Base-by-base conservation (phyloP, 768 basidiomycete species). In the Suillus sp. region DNA sequence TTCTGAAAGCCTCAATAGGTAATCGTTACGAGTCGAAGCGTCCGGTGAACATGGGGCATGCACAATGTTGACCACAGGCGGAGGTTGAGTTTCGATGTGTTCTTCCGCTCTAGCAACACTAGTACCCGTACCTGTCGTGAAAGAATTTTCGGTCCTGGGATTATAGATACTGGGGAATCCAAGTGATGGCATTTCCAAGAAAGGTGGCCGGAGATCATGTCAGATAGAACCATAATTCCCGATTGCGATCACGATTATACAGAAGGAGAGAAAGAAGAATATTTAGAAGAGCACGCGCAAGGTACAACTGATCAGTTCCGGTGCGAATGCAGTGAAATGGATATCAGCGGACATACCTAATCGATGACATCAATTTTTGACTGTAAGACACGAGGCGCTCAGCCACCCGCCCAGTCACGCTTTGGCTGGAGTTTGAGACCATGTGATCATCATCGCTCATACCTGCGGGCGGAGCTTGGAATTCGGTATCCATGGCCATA, bases 361-460 rank as follows among this genome's bases (percentile, higher is more conserved):
- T 78, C 63, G 80, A 75, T 69, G 69, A 72, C 66, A 80, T 78
- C 64, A 83, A 62, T 61, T 77, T 78, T 71, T 85, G 78, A 62
- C 81, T 79, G 64, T 82, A 84, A 65, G 78, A 78, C 68, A 87
- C 72, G 66, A 86, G 78, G 68, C 80, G 77, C 65, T 76, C 79
- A 61, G 84, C 81, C 66, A 83, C 75, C 51, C 79, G 80, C 42
- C 72, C 74, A 60, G 72, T 67, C 45, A 65, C 60, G 64, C 60
- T 63, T 58, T 59, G 59, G 30, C 60, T 62, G 27, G 63, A 63
- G 59, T 67, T 71, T 59, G 70, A 68, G 61, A 68, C 68, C 47
- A 69, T 68, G 64, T 68, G 74, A 60, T 70, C 69, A 66, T 76
- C 79, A 48, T 67, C 66, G 71, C 72, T 66, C 57, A 56, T 30